phyloP scores from a whole-genome alignment of 1,139 yeast genomes.

The Diutina rugosa region DNA sequence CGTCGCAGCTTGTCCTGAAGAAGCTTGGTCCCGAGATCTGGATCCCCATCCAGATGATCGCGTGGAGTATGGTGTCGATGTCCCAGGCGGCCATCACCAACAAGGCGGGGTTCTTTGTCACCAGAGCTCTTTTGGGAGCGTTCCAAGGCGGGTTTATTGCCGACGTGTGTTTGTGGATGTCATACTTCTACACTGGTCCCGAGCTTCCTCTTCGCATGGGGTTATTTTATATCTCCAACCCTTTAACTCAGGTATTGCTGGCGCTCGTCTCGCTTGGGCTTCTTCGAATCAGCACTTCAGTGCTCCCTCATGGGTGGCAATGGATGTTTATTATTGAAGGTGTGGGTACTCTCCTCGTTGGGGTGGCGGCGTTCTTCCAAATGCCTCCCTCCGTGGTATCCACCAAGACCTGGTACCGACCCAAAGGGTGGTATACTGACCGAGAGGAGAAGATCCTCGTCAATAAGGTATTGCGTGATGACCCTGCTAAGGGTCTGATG shows the following conservation, averaged over 20 bases:
- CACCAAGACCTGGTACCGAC: slow-evolving; percentile 38
- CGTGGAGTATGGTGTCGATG: background rate
- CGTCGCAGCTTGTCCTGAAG: slow-evolving; percentile 20
- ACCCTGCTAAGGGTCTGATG: slow-evolving; percentile 61
- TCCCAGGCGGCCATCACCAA: background rate
- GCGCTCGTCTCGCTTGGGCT: background rate
- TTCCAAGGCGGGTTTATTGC: slow-evolving; percentile 2
- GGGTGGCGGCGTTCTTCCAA: slow-evolving; percentile 34
- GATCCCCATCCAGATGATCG: slow-evolving; percentile 1
- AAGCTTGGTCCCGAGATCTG: slow-evolving; percentile 10
- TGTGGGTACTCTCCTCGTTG: slow-evolving; percentile 38
- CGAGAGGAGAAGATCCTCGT: slow-evolving; percentile 51
- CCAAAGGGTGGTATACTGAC: slow-evolving; percentile 52
- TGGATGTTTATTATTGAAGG: slow-evolving; percentile 62
- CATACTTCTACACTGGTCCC: background rate
- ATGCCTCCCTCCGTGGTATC: slow-evolving; percentile 52
- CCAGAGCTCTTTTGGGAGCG: background rate
- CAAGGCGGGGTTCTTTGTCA: background rate
- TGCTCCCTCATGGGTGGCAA: slow-evolving; percentile 14
- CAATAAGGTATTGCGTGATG: slow-evolving; percentile 51
- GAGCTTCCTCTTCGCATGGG: background rate
- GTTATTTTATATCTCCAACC: background rate
- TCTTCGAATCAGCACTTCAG: background rate
- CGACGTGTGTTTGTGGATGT: background rate
- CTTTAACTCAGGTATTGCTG: background rate